phyloP scores from a whole-genome alignment of 495 filamentous ascomycete genomes.

The Aspergillus ellipticus region DNA sequence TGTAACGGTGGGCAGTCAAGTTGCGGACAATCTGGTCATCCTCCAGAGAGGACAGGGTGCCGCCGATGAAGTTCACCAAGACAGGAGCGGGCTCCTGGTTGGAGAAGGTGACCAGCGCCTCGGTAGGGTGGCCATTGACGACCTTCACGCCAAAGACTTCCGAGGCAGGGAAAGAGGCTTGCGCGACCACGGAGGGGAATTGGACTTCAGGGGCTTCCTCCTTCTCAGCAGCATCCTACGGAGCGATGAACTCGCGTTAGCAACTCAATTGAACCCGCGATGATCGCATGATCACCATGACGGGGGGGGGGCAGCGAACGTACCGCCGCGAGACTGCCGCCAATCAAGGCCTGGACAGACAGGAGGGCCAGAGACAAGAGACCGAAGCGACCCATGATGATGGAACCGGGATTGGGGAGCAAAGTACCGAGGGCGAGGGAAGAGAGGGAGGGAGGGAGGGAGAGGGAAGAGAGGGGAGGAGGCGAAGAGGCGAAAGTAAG shows the following conservation, averaged over 20 bases:
- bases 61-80: constrained; percentile 71
- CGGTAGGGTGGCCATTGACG: constrained; percentile 86
- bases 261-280: constrained; percentile 24
- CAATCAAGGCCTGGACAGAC: constrained; percentile 63
- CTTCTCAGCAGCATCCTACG: constrained; percentile 43
- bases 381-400: constrained; percentile 69
- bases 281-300: too few relatives aligned
- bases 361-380: constrained; percentile 67
- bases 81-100: constrained; percentile 81
- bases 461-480: constrained; percentile 16
- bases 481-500: constrained; percentile 5
- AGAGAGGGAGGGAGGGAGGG: constrained; percentile 14
- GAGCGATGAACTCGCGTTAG: constrained; percentile 11
- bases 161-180: constrained; percentile 77
- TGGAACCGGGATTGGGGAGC: constrained; percentile 3
- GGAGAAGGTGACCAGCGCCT: constrained; percentile 72
- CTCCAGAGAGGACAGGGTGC: constrained; percentile 62
- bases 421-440: constrained; percentile 21
- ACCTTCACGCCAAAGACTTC: constrained; percentile 95
- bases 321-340: constrained; percentile 60
- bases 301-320: constrained; percentile 29
- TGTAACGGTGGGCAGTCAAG: constrained; percentile 72
- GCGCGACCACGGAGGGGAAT: constrained; percentile 68
- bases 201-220: constrained; percentile 46
- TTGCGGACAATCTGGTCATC: constrained; percentile 70